Evolutionary conservation across 176 grass and related monocot genomes (phyloP), one percentile per base, ranked within the genome.

Genomic region (Urochloa ruziziensis): DNA sequence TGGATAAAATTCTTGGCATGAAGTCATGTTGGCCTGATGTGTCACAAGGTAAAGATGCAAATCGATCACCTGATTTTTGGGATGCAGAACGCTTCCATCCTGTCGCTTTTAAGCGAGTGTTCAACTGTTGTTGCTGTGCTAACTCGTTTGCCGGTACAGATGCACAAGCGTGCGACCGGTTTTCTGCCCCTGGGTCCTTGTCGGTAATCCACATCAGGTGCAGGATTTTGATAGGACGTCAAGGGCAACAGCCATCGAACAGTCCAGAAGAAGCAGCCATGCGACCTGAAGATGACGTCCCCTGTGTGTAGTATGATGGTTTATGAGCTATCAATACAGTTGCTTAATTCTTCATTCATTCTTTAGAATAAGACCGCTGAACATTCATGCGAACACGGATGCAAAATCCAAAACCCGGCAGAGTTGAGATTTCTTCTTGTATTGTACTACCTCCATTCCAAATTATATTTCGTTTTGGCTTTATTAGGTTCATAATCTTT

Each of bases 21-120:
- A 80, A 80, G 30, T 30, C 53, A 9, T 17, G 4, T 64, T 29
- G 36, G 24, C 78, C 78, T 77, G n/a, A n/a, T 70, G 49, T 65
- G 72, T 8, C 35, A 65, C 40, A 82, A 48, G 65, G 78, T 73
- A 86, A 80, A 61, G 46, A 32, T 17, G 66, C 10, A 28, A 30
- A 12, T 24, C 19, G 73, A 24, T 30, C 46, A 90, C 83, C 88
- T 78, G 65, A 39, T 73, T 59, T 47, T n/a, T n/a, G n/a, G n/a
- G n/a, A n/a, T n/a, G n/a, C n/a, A n/a, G n/a, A n/a, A n/a, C 18
- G 12, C 73, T 30, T 12, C 33, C 34, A 52, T 40, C 49, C 43
- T 63, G 11, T 59, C 11, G 16, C 34, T 82, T 82, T 82, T 43
- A 58, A 44, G 18, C 65, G n/a, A 70, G 65, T 68, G 29, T 2